A percentile compares a stretch with the other conserved stretches of the same genome.
phyloP scores from a whole-genome alignment of 1,139 yeast genomes.

The Hyphopichia pseudoburtonii region DNA sequence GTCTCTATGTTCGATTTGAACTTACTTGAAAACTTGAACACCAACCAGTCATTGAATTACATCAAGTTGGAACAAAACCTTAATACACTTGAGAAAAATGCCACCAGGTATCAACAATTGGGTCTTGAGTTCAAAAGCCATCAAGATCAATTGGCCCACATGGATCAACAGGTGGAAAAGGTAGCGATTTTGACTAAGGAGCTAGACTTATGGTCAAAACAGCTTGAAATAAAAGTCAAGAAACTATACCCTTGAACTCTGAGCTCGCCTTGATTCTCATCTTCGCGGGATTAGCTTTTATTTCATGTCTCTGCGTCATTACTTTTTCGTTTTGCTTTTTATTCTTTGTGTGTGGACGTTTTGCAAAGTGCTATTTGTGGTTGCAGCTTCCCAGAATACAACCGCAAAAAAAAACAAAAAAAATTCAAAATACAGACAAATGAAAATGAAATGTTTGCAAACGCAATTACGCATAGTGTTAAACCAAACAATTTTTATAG shows the following conservation, averaged over 20 bases:
- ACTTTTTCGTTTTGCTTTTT: no score
- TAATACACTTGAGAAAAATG: slow-evolving; percentile 34
- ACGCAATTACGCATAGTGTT: no score
- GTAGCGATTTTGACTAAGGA: slow-evolving; percentile 52
- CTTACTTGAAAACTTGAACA: slow-evolving; percentile 54
- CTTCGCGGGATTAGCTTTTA: neutral
- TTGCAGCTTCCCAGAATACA: no score
- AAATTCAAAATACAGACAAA: no score
- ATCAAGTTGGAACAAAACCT: slow-evolving; percentile 54
- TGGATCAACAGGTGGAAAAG: slow-evolving; percentile 47
- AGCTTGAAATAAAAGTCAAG: slow-evolving; percentile 31
- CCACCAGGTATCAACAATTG: slow-evolving; percentile 25
- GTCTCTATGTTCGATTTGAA: slow-evolving; percentile 52
- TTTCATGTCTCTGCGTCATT: no score
- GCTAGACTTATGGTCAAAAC: slow-evolving; percentile 60
- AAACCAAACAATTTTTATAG: no score
- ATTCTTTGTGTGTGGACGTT: no score
- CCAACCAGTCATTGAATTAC: slow-evolving; percentile 56
- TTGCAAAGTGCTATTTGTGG: no score
- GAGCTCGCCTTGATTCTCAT: neutral
- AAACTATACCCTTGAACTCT: neutral
- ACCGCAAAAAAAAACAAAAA: no score
- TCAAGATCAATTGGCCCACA: slow-evolving; percentile 29
- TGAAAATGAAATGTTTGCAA: no score
- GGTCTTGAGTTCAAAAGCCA: slow-evolving; percentile 32